These are phyloP conservation scores for Globisporangium radiosum DNA, from an alignment of 352 stramenopile genomes.

Conservation along the genomic window DNA sequence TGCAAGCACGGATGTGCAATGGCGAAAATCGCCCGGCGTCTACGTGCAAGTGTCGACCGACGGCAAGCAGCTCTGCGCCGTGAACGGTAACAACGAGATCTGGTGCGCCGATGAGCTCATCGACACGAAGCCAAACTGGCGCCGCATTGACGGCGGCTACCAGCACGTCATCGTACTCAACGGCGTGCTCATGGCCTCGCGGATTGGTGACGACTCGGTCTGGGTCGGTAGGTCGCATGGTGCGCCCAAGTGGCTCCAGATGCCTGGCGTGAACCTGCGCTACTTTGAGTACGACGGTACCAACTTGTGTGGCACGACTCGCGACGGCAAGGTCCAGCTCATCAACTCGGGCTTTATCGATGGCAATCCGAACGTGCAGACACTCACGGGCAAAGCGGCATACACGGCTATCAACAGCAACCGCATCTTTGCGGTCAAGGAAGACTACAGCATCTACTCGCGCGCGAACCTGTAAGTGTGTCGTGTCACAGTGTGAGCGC, in stretches of 20 bases:
- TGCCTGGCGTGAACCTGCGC: conserved; percentile 12
- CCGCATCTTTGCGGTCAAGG: conserved; percentile 8
- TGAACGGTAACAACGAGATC: conserved; percentile 13
- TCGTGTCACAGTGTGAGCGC: too few species aligned
- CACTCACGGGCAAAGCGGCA: conserved; percentile 4
- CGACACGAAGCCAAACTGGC: conserved; percentile 10
- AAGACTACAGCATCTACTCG: conserved; percentile 7
- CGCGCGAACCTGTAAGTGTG: background rate
- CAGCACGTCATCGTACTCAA: conserved; percentile 11
- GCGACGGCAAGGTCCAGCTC: conserved; percentile 12
- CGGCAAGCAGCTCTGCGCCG: conserved; percentile 22
- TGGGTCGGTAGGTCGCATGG: conserved; percentile 13
- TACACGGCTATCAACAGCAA: conserved; percentile 2
- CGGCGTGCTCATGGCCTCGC: conserved; percentile 9
- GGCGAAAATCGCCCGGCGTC: conserved; percentile 11
- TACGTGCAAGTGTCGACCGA: conserved; percentile 21
- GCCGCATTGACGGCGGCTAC: background rate
- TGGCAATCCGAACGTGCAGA: conserved; percentile 4
- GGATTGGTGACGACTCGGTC: conserved; percentile 12
- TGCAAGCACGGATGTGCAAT: conserved; percentile 5
- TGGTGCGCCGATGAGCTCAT: conserved; percentile 21
- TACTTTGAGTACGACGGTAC: conserved; percentile 23
- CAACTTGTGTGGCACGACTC: conserved; percentile 16
- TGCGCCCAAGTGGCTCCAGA: conserved; percentile 17
- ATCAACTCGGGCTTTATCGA: conserved; percentile 7